Evolutionary conservation across 495 filamentous ascomycete species (phyloP).

Genomic region (Penicillium flavigenum): DNA sequence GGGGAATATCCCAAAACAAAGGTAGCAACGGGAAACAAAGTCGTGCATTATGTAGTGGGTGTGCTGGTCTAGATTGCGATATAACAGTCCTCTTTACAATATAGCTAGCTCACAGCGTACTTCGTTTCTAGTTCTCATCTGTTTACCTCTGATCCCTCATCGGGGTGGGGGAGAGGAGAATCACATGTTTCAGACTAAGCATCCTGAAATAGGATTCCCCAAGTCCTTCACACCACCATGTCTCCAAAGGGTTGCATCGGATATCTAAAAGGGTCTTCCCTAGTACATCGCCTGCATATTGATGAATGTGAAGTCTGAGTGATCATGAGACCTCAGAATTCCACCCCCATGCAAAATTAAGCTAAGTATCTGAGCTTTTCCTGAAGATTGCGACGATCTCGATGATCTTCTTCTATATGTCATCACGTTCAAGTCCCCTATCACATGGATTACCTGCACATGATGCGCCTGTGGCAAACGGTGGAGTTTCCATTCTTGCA

Average conservation of each 20-base stretch:
- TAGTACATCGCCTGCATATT: not conserved
- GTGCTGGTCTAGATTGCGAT: not conserved
- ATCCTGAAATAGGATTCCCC: constrained; percentile 1
- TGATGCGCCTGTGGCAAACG: constrained; percentile 3
- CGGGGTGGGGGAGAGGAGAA: constrained; percentile 1
- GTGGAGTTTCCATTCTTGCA: not conserved
- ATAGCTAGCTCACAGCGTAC: not conserved
- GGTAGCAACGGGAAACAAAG: constrained; percentile 4
- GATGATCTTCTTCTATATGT: constrained; percentile 10
- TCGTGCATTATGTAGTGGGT: not conserved
- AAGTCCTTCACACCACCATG: constrained; percentile 4
- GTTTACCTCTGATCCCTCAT: constrained; percentile 8
- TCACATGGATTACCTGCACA: constrained; percentile 14
- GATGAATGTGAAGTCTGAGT: not conserved
- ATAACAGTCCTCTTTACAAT: not conserved
- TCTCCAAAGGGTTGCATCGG: constrained; percentile 10
- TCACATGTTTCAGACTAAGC: constrained; percentile 13
- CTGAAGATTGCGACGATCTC: constrained; percentile 12
- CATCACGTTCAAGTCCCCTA: not conserved
- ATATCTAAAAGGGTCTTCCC: not conserved
- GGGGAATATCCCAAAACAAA: not conserved
- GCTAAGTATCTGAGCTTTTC: constrained; percentile 2
- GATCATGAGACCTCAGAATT: constrained; percentile 10
- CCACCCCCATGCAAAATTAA: not conserved
- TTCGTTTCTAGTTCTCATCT: not conserved